Evolutionary conservation across 805 yeast genomes (phyloP), one percentile per base, ranked within the genome.

Genomic region (Saccharomyces paradoxus): DNA sequence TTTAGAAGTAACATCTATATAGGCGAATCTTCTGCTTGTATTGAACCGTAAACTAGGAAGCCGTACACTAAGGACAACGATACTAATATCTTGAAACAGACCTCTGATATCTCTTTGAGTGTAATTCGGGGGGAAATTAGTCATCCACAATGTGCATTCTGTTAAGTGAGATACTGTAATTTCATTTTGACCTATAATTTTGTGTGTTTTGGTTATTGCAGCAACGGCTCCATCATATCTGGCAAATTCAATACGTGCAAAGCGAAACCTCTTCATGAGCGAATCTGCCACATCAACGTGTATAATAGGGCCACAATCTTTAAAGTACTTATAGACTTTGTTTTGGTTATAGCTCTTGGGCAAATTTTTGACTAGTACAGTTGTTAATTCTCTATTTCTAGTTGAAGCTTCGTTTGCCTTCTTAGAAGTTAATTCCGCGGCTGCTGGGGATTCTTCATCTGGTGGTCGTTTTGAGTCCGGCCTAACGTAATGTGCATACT

Each of bases 11-110:
- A 71, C 83, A 60, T 87, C 94, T 14, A 86, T 74, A 63, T 88
- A 89, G 58, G 92, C 87, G 63, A 89, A 89, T 30, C 95, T 67
- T 54, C 94, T 74, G 30, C 77, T 76, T 4, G 80, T 65, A 60
- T 80, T 80, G 49, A 70, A 75, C 48, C 74, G 75, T 55, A 83
- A 76, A 0, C 87, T 78, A 0, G 96, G 96, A 32, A 87, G 72
- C 51, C 96, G 71, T 0, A 84, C 70, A 51, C 80, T 77, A 1
- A 80, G 56, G 2, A 82, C 63, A 1, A 69, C 57, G 2, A 60
- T 50, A 9, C 55, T 55, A 0, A 83, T 82, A 46, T 61, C 63
- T 2, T 66, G 48, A 62, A 87, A 83, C 10, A 79, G 22, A 0
- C 62, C 57, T 14, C 62, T 60, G 0, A 89, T 51, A 4, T 75